Base-by-base conservation (phyloP, 305 asterid species). In the Solanum chacoense region DNA sequence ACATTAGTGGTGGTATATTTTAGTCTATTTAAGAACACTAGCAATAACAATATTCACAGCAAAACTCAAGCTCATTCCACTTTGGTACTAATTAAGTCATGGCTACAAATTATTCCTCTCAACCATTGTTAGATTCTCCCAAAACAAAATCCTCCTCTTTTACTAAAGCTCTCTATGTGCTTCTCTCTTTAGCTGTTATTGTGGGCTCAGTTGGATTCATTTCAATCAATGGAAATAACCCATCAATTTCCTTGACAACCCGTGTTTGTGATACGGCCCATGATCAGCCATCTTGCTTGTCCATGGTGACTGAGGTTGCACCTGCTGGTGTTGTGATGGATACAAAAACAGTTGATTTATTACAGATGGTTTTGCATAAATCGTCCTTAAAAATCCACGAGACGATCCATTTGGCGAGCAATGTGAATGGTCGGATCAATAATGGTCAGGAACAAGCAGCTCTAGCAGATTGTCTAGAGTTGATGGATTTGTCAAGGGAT, bases 401-500 rank as follows among this genome's bases (percentile, higher is more conserved):
- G 42, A 75, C 89, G 13, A 26, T 89, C 1, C 34, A 83, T 36
- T 88, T 89, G 7, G 87, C 74, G 2, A 63, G 38, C 8, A 34
- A 34, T 18, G 67, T 88, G 11, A 87, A 40, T 28, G 9, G 22
- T 34, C 5, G 89, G 50, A 65, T 91, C 24, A 91, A 91, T 75
- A 34, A 59, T 28, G 65, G 29, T 0, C 73, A 35, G 12, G 89
- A 28, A n/a, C 65, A 72, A 38, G 85, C 90, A 9, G 89, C 90
- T 85, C 55, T 89, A 22, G 85, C 65, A 22, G 91, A 91, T 78
- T 91, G 93, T 42, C 4, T 89, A 16, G 90, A 89, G 86, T 42
- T 91, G 81, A 79, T 91, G 93, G 90, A 89, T 37, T 42, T 88
- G 6, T 89, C 93, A 6, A n/a, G 40, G 83, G 90, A 89, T n/a